phyloP scores from a whole-genome alignment of 2,329 filamentous ascomycete genomes.

The Stagonosporopsis chrysanthemi region DNA sequence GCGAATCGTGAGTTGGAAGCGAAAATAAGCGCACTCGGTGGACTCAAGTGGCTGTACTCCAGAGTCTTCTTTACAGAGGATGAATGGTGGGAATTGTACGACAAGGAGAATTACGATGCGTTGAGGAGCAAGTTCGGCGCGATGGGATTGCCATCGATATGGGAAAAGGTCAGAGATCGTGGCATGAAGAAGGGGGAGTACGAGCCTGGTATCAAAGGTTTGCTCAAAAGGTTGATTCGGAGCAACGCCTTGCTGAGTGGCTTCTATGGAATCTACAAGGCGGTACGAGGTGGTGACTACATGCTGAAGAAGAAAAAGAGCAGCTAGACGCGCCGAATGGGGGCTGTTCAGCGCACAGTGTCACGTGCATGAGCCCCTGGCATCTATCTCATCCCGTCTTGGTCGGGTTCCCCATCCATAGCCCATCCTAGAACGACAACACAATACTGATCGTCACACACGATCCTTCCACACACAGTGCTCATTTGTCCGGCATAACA shows the following conservation, averaged over 20 bases:
- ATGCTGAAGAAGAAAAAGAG: constrained; percentile 39
- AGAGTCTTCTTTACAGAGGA: constrained; percentile 81
- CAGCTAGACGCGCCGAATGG: neutral
- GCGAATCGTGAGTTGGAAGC: constrained; percentile 76
- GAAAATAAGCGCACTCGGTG: constrained; percentile 72
- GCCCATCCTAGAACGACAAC: too few relatives aligned
- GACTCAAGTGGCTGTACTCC: constrained; percentile 88
- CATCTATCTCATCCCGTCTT: too few relatives aligned
- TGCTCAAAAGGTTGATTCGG: constrained; percentile 34
- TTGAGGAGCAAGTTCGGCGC: constrained; percentile 71
- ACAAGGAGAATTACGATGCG: constrained; percentile 66
- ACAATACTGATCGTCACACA: too few relatives aligned
- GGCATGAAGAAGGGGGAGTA: constrained; percentile 34
- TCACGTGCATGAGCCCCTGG: too few relatives aligned
- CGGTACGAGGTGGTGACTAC: constrained; percentile 43
- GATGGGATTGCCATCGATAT: constrained; percentile 68
- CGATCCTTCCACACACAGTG: too few relatives aligned
- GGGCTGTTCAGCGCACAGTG: neutral
- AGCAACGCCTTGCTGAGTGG: constrained; percentile 46
- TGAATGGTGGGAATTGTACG: constrained; percentile 73
- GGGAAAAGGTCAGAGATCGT: constrained; percentile 67
- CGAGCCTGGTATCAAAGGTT: constrained; percentile 30
- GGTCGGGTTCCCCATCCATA: too few relatives aligned
- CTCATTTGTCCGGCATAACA: neutral
- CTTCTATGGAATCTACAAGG: constrained; percentile 50